Base-by-base conservation (phyloP, 2,329 filamentous ascomycete genomes). In the Graphilbum sp. region DNA sequence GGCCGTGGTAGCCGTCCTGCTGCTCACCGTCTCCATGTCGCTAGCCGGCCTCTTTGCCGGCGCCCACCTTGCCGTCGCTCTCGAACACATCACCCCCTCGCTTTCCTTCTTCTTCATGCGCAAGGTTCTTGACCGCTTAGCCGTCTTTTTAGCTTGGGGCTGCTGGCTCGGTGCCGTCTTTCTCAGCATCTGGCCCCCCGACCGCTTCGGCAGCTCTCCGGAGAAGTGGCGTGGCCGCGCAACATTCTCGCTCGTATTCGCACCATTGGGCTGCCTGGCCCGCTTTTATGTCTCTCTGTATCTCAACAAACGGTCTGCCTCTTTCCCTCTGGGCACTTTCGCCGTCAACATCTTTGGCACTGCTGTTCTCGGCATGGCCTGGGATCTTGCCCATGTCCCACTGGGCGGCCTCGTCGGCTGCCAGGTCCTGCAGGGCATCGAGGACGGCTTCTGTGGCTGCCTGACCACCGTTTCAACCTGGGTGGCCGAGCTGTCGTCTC, bases 251-350 rank as follows among this genome's bases (percentile, higher is more conserved):
- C 63, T 90, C 20, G 75, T 86, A 2, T 90, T 95, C 49, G 81
- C 85, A 1, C 88, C 88, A 0, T 47, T 84, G 0, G 88, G 88
- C 0, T 87, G 80, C 47, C 57, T 94, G 0, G 52, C 68, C 0
- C 72, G 88, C 4, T 93, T 82, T 59, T 87, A 85, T 52, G 56
- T 71, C 1, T 80, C 80, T 0, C 52, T 81, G 7, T 55, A 62
- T 19, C 67, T 94, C n/a, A 95, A 95, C 49, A 61, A 69, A 0
- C 63, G 72, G 17, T 47, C 74, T 0, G 55, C 73, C 0, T 60
- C 67, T 0, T 95, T 95, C 47, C 88, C 88, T 0, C 55, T 95
- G 0, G 88, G 88, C 3, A 96, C 88, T 0, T 94, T 95, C 49
- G 59, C 62, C 0, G 84, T 80, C 21, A 96, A 96, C 50, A 63